phyloP scores from a whole-genome alignment of 345 rosid genomes.

The Citrus unshiu region DNA sequence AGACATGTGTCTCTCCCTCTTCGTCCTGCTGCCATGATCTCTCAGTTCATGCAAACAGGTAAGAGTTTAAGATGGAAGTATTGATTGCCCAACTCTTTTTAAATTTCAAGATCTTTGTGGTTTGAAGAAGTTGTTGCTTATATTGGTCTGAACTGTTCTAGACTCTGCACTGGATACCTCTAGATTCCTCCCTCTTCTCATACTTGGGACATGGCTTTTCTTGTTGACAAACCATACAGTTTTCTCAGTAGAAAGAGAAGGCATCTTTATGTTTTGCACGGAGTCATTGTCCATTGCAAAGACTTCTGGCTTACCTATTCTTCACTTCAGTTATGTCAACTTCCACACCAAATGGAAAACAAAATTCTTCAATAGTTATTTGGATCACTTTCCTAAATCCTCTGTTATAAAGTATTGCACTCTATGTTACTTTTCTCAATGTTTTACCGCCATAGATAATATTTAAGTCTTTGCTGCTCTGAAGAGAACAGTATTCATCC shows the following conservation, averaged over 20 bases:
- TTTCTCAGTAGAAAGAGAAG: neutral
- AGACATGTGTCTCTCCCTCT: conserved; percentile 25
- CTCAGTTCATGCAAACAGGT: conserved; percentile 56
- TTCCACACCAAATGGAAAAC: neutral
- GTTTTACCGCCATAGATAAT: neutral
- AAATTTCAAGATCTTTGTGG: neutral
- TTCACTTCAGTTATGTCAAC: neutral
- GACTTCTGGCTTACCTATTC: neutral
- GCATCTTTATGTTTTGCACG: neutral
- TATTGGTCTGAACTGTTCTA: neutral
- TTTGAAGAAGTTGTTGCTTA: neutral
- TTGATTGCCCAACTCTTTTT: neutral
- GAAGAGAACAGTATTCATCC: neutral
- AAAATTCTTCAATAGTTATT: neutral
- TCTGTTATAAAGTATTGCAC: neutral
- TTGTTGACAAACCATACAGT: neutral
- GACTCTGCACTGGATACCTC: neutral
- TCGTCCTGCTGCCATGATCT: conserved; percentile 36
- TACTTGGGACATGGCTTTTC: neutral
- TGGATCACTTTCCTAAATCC: neutral
- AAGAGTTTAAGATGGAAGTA: conserved; percentile 21
- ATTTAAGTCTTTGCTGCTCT: neutral
- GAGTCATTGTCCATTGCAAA: neutral
- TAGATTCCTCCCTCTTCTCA: neutral
- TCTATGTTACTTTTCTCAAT: neutral